Evolutionary conservation across 2,329 filamentous ascomycete genomes (phyloP), one percentile per base, ranked within the genome.

Genomic region (Penicillium sumatraense): DNA sequence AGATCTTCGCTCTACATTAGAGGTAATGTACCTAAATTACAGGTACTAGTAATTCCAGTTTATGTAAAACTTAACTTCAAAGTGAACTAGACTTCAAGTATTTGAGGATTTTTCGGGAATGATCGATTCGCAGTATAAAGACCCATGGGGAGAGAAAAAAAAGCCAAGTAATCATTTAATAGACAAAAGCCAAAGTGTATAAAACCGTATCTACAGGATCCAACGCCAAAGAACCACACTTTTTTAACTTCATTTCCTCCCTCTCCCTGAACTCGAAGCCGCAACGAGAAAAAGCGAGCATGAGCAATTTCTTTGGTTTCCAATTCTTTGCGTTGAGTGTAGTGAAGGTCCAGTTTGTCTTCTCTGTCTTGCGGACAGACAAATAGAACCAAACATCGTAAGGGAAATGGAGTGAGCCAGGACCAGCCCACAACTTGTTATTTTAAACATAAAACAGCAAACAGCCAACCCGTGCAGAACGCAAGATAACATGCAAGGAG

Each of bases 391-490:
- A n/a, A n/a, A n/a, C n/a, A n/a, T n/a, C n/a, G n/a, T n/a, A n/a
- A n/a, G 23, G 21, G 29, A 38, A 55, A 47, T 14, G 50, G 49
- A 36, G 21, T n/a, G 40, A 26, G 8, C 24, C 40, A 44, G 24
- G 3, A 18, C 23, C 48, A 51, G 51, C 44, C 23, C 21, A 49
- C 49, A 49, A 18, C 20, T 31, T 41, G 23, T 23, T 50, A 38
- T 36, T 16, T 3, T 49, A 69, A 81, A 84, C 20, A 45, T 27
- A 16, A 46, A 48, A 56, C 59, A 57, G 16, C 49, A 62, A 42
- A 51, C 57, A 59, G 52, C 51, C 58, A 57, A 53, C 51, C 53
- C 44, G 45, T 61, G 54, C 54, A 61, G 24, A 59, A 62, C 44
- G 48, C 50, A 57, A 40, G 47, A 60, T 38, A 57, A 56, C 31